Evolutionary conservation across 441 rosid genomes (phyloP).

Genomic region (Adansonia gregorii): DNA sequence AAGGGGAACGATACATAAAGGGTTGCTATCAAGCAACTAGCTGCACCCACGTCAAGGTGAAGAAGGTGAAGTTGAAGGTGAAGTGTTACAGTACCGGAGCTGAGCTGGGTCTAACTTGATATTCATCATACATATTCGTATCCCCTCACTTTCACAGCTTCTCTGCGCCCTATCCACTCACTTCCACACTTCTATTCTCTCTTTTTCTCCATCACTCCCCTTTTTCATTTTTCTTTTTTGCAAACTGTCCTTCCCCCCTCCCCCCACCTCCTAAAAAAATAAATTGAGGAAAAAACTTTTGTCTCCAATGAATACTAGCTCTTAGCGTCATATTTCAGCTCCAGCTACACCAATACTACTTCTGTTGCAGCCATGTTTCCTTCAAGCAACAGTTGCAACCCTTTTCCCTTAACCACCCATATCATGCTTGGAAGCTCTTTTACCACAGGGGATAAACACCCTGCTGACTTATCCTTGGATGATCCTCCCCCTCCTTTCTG

Average conservation of each 20-base stretch:
- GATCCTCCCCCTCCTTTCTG: constrained; percentile 33
- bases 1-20: constrained; percentile 17
- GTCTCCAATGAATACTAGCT: constrained; percentile 23
- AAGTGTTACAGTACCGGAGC: constrained; percentile 33
- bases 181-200: not conserved
- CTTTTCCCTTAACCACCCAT: constrained; percentile 37
- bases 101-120: constrained; percentile 15
- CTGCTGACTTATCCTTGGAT: constrained; percentile 31
- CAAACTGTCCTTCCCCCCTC: not conserved
- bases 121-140: not conserved
- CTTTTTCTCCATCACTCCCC: not conserved
- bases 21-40: constrained; percentile 47
- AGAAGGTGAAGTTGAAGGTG: constrained; percentile 30
- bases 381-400: constrained; percentile 40
- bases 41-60: constrained; percentile 40
- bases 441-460: constrained; percentile 39
- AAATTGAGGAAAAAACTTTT: constrained; percentile 5
- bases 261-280: too few relatives aligned
- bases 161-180: constrained; percentile 33
- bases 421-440: constrained; percentile 37
- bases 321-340: constrained; percentile 14
- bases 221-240: not conserved
- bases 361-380: constrained; percentile 46
- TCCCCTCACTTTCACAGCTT: constrained; percentile 31
- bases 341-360: not conserved